These are phyloP conservation scores for Acanthamoeba healyi DNA, from an alignment of 208 protist genomes.

Conservation along the genomic window DNA sequence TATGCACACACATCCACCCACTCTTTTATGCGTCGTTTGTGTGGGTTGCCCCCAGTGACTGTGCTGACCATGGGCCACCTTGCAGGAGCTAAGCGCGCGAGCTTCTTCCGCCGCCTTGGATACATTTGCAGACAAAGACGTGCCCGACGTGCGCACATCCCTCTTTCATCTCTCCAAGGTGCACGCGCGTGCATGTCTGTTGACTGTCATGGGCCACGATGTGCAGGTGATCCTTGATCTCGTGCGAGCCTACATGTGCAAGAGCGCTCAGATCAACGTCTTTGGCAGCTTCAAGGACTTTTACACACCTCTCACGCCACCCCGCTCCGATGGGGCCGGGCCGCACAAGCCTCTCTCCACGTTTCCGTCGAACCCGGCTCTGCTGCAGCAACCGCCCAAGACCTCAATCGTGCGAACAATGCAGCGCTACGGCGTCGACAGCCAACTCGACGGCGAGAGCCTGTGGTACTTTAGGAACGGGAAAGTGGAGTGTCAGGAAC, in stretches of 20 bases:
- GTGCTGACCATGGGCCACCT: neutral
- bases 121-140: neutral
- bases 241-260: neutral
- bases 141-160: neutral
- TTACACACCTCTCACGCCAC: neutral
- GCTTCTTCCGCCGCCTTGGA: neutral
- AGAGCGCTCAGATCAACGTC: neutral
- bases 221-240: neutral
- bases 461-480: conserved; percentile 32
- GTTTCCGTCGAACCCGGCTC: neutral
- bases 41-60: neutral
- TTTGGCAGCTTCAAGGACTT: conserved; percentile 6
- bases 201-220: too few relatives aligned
- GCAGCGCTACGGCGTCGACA: neutral
- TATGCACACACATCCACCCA: neutral
- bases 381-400: neutral
- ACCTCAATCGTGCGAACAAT: neutral
- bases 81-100: neutral
- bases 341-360: neutral
- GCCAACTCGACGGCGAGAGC: conserved; percentile 12
- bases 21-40: too few relatives aligned
- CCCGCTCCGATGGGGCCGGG: too few relatives aligned
- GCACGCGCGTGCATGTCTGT: too few relatives aligned
- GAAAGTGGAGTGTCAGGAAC: neutral
- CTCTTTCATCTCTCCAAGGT: neutral